Conservation (phyloP, 2,329 filamentous ascomycete species). For the Eutypa lata region DNA sequence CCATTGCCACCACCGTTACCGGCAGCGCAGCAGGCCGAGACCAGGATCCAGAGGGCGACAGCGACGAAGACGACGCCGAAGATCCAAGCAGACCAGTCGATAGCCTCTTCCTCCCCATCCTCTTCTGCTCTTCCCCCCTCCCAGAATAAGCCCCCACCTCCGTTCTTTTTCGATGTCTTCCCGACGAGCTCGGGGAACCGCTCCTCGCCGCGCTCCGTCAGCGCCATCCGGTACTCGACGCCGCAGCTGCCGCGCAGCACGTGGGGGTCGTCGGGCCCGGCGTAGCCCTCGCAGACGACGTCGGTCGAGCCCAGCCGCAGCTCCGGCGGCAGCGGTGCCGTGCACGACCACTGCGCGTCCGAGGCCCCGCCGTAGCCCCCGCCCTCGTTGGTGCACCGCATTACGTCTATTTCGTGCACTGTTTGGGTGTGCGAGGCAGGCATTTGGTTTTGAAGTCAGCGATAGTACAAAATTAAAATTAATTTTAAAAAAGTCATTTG, state of each 20-base stretch:
- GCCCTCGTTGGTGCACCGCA: conserved; percentile 89
- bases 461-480: no score
- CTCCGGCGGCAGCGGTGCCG: conserved; percentile 56
- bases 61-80: conserved; percentile 63
- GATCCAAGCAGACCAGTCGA: conserved; percentile 31
- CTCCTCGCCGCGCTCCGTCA: conserved; percentile 74
- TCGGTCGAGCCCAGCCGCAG: conserved; percentile 79
- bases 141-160: conserved; percentile 30
- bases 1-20: conserved; percentile 8
- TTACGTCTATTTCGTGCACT: conserved; percentile 71
- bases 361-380: conserved; percentile 69
- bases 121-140: conserved; percentile 22
- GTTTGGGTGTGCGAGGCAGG: no score
- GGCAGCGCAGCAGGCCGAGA: conserved; percentile 41
- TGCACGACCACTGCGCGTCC: conserved; percentile 90
- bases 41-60: conserved; percentile 61
- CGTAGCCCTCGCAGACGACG: conserved; percentile 89
- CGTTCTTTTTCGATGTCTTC: no score
- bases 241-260: conserved; percentile 91
- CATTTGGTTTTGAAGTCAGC: no score
- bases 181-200: conserved; percentile 59
- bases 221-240: conserved; percentile 78
- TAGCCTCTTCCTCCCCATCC: conserved; percentile 12
- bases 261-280: conserved; percentile 71
- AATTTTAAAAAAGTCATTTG: no score